Conservation (phyloP, 2,329 filamentous ascomycete genomes). For the Microsporum audouinii region DNA sequence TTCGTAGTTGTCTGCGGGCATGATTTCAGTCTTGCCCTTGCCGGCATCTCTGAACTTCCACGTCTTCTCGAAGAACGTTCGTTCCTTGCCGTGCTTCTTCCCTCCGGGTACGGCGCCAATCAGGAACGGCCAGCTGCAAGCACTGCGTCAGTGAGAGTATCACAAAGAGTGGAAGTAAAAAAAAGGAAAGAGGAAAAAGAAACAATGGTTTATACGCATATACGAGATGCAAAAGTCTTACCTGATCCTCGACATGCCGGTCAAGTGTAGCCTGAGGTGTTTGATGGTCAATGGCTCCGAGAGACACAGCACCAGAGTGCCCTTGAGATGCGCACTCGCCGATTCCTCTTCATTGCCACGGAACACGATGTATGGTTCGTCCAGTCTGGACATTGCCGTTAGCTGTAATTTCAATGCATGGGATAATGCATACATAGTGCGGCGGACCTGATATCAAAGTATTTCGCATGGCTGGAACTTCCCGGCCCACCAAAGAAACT, state of each 20-base stretch:
- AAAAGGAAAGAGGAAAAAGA: too few species aligned
- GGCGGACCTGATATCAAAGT: conserved; percentile 39
- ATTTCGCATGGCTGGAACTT: conserved; percentile 36
- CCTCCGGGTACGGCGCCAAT: conserved; percentile 26
- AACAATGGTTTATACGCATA: too few species aligned
- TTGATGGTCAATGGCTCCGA: conserved; percentile 58
- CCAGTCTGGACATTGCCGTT: conserved; percentile 39
- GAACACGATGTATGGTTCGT: conserved; percentile 69
- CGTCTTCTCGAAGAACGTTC: conserved; percentile 53
- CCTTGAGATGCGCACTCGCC: conserved; percentile 61
- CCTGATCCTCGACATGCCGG: conserved; percentile 57
- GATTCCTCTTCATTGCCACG: conserved; percentile 65
- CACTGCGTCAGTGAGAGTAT: not conserved
- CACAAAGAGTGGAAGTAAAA: not conserved
- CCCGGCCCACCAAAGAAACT: conserved; percentile 35
- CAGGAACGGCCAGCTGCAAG: conserved; percentile 15
- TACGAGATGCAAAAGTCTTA: conserved; percentile 35
- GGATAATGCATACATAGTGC: not conserved
- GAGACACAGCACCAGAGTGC: conserved; percentile 62
- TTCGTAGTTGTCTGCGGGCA: conserved; percentile 68
- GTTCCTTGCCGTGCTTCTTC: conserved; percentile 32
- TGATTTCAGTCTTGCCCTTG: conserved; percentile 41
- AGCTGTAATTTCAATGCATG: conserved; percentile 9
- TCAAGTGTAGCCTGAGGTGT: conserved; percentile 59
- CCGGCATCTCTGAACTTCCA: conserved; percentile 55